Base-by-base conservation (phyloP, 345 rosid genomes). In the Boechera divaricarpa region DNA sequence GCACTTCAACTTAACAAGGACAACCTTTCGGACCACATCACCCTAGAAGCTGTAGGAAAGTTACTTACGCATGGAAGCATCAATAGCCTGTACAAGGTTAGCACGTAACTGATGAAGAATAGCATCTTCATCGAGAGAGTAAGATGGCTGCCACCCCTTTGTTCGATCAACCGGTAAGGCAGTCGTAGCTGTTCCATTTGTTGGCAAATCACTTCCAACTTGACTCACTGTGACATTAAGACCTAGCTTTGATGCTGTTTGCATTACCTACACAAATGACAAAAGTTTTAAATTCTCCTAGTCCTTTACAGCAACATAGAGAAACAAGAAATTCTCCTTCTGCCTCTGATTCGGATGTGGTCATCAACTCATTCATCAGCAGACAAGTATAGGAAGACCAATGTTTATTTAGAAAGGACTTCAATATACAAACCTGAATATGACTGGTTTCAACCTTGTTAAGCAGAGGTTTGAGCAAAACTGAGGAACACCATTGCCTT, bases 401-500 rank as follows among this genome's bases (percentile, higher is more conserved):
- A 15, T 11, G 31, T n/a, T 39, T n/a, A 51, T 53, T 49, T 5
- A 42, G 44, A 72, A 59, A 73, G 35, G 24, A 67, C 44, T 18
- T 45, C 57, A 47, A 53, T 41, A 41, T 18, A 31, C 67, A 56
- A 21, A 94, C 99, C 99, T 90, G 92, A 77, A 84, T 60, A 71
- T 94, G 98, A 84, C 98, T 90, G 80, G 84, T 90, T 74, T 90
- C 94, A 36, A 92, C 82, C 87, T 90, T 94, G 81, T 78, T 75
- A 63, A 92, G 90, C 26, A 94, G 74, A 72, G 97, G 97, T 48
- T 85, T 89, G 47, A 94, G 89, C 69, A 94, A 74, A 72, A 85
- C 88, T 4, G 89, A 88, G 54, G 99, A 90, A 84, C 94, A 87
- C 98, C 98, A 94, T 71, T 94, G 98, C 84, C 98, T 86, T 55